A percentile compares a stretch with the other conserved stretches of the same genome.
These are phyloP conservation scores for Crotalaria pallida DNA, from an alignment of 306 rosid genomes.

Conservation along the genomic window DNA sequence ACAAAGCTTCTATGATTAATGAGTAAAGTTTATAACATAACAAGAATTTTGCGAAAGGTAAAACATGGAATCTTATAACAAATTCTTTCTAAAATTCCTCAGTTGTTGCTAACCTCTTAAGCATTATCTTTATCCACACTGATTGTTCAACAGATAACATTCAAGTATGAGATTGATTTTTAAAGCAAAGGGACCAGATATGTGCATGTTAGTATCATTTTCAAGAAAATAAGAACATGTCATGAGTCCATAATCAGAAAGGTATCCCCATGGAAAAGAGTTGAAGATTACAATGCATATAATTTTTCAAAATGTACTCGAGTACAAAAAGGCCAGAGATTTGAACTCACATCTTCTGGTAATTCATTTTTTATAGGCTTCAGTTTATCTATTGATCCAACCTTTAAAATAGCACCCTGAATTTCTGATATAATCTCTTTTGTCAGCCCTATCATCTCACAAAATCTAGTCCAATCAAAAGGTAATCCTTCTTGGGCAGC, in stretches of 20 bases:
- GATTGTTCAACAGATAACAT: background rate
- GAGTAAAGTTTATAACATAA: background rate
- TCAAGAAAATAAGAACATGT: background rate
- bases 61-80: background rate
- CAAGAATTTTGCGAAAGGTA: background rate
- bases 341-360: conserved; percentile 68
- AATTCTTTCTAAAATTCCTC: background rate
- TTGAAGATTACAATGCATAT: background rate
- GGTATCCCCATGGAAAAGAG: background rate
- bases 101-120: background rate
- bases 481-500: conserved; percentile 72
- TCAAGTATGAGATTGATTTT: background rate
- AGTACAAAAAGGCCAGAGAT: conserved; percentile 1
- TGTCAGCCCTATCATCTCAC: conserved; percentile 52
- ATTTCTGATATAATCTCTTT: conserved; percentile 34
- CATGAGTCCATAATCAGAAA: background rate
- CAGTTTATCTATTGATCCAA: conserved; percentile 70
- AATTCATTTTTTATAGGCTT: conserved; percentile 84
- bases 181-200: background rate
- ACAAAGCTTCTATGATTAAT: background rate
- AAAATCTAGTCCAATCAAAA: conserved; percentile 68
- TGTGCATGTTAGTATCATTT: conserved; percentile 4
- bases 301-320: background rate
- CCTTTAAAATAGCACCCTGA: conserved; percentile 63
- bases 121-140: background rate